Evolutionary conservation across 805 yeast species (phyloP).

Genomic region (Saccharomycopsis babjevae): DNA sequence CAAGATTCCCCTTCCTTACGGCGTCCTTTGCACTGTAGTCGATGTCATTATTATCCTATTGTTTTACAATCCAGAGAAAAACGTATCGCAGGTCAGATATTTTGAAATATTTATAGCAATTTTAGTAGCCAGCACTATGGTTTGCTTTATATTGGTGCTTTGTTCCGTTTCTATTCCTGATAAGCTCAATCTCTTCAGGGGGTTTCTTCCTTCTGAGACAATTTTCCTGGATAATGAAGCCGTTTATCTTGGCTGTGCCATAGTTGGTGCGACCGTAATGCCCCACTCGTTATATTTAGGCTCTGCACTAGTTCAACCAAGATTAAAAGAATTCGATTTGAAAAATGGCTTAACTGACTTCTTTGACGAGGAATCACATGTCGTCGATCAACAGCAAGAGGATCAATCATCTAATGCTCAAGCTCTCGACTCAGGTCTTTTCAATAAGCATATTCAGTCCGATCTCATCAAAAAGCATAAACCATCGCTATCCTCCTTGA

Average conservation of each 20-base stretch:
- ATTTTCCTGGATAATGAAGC: slow-evolving; percentile 47
- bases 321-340: slow-evolving; percentile 63
- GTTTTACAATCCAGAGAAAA: slow-evolving; percentile 67
- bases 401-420: slow-evolving; percentile 19
- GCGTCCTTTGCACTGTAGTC: slow-evolving; percentile 66
- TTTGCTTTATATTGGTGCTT: slow-evolving; percentile 67
- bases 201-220: slow-evolving; percentile 29
- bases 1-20: slow-evolving; percentile 63
- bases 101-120: slow-evolving; percentile 69
- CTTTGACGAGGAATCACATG: background rate
- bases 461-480: slow-evolving; percentile 36
- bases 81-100: slow-evolving; percentile 55
- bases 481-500: slow-evolving; percentile 70
- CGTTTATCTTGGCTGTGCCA: slow-evolving; percentile 64
- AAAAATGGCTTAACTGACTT: background rate
- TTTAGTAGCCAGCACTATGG: slow-evolving; percentile 63
- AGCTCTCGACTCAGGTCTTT: background rate
- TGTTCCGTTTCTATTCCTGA: slow-evolving; percentile 49
- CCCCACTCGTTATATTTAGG: slow-evolving; percentile 87
- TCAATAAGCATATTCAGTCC: background rate
- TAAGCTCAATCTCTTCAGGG: slow-evolving; percentile 26
- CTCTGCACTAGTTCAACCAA: slow-evolving; percentile 78
- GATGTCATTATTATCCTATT: slow-evolving; percentile 78
- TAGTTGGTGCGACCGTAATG: slow-evolving; percentile 92
- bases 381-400: slow-evolving; percentile 18